Base-by-base conservation (phyloP, 345 rosid genomes). In the Cardamine resedifolia region DNA sequence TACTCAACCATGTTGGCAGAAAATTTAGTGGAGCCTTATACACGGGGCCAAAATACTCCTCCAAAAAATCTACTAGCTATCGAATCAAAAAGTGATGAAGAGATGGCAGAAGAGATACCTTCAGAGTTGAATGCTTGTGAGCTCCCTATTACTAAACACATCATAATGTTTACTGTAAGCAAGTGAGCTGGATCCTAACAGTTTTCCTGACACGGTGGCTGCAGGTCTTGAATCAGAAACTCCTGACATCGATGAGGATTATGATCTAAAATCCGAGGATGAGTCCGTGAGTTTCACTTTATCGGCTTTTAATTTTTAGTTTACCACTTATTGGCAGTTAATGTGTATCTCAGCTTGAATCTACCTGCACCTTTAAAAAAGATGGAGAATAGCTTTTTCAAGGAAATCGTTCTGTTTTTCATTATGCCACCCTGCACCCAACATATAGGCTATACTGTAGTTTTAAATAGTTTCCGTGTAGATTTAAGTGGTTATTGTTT, bases 1-100 rank as follows among this genome's bases (percentile, higher is more conserved):
- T 96, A 96, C 86, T 96, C 99, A 61, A 92, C 98, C 44, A 96
- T 96, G 99, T 82, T 96, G 66, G 99, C 99, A 26, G 99, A 96
- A 87, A 96, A 96, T 81, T 83, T 96, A 67, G 90, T 76, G 70
- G 98, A 91, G 61, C 77, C 83, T 30, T 58, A 44, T 64, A 82
- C 77, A 66, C 86, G 80, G 31, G 68, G 68, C 60, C 83, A 76
- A 70, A 86, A 66, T 43, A 24, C 65, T 75, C 41, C 85, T 59
- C 45, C 70, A 21, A 75, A 53, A 71, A 64, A 75, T 70, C 71
- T 73, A 55, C 55, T 67, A 18, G 71, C 58, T 58, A 76, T 69
- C 5, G 71, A 74, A 26, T 62, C 78, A 58, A 75, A 61, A 81
- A 80, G 69, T 72, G 75, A 58, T 41, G 81, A 81, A 58, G 76